Base-by-base conservation (phyloP, 768 basidiomycete species). In the Russula sp. region DNA sequence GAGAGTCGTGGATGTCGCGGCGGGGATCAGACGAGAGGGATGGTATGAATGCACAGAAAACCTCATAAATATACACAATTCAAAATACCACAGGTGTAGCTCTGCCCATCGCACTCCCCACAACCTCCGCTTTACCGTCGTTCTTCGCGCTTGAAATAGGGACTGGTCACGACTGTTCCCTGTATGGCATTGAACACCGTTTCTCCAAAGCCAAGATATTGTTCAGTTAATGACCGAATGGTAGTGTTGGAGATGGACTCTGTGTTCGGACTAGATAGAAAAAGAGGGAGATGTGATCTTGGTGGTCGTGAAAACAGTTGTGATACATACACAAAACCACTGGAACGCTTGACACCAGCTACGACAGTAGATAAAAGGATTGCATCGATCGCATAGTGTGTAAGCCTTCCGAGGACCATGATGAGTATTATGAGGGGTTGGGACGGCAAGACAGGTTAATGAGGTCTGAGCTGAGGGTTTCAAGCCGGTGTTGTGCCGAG, bases 281-380 rank as follows among this genome's bases (percentile, higher is more conserved):
- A 41, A 34, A 50, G 18, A 41, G 45, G 60, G 13, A 35, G 55
- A 32, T 57, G 53, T 48, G 49, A 29, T 61, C 7, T 55, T 29
- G 53, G 48, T 7, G 39, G 63, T 48, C 13, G 42, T 39, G 59
- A 54, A 50, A 43, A 66, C 50, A 55, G 39, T 29, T 29, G 25
- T 29, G 42, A 53, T 29, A 86, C 93, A 74, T 71, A 97, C 95
- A 81, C 75, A 76, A 93, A 93, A 39, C 95, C 95, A 62, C 88
- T 95, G 18, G 93, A 87, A 61, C 91, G 85, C 72, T 86, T 86
- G 62, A 98, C 86, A 35, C 96, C 96, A 42, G 96, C 96, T 43
- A 95, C 74, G 7, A 98, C 81, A 13, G 96, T 92, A 16, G 94
- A 94, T 41, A 98, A 67, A 38, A 98, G 78, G 55, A 91, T 82